These are phyloP conservation scores for Nitzschia sp. DNA, from an alignment of 108 stramenopile species.

Conservation along the genomic window DNA sequence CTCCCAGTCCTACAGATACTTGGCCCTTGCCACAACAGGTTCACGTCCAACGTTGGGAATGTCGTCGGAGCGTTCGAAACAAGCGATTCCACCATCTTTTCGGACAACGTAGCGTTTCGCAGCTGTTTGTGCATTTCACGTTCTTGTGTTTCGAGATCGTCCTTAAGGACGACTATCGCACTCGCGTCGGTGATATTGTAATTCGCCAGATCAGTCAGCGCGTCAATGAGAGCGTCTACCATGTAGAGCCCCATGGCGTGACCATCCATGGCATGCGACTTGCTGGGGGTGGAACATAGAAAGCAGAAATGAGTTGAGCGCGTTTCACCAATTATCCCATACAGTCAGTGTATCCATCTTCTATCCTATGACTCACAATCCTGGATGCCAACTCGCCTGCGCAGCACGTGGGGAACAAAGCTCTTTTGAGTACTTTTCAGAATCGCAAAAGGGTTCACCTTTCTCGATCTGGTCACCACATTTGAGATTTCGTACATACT, in stretches of 20 bases:
- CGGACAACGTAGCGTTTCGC: too few species aligned
- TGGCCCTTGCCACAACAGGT: constrained; percentile 21
- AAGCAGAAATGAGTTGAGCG: not conserved
- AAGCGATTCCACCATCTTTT: too few species aligned
- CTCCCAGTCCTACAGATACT: constrained; percentile 49
- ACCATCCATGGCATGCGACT: constrained; percentile 42
- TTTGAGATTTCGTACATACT: constrained; percentile 36
- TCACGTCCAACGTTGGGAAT: constrained; percentile 5
- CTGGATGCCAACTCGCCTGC: constrained; percentile 55
- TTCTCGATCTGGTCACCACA: constrained; percentile 42
- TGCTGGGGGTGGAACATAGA: constrained; percentile 13
- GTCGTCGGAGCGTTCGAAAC: too few species aligned
- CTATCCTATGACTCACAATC: constrained; percentile 57
- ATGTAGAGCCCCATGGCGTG: constrained; percentile 44
- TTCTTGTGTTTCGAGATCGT: too few species aligned
- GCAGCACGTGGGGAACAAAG: constrained; percentile 17
- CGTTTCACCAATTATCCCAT: not conserved
- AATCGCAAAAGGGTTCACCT: constrained; percentile 45
- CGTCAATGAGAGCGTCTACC: constrained; percentile 25
- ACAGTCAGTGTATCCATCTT: too few species aligned
- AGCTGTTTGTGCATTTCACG: too few species aligned
- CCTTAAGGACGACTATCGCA: not conserved
- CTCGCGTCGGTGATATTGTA: not conserved
- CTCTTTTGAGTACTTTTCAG: constrained; percentile 35
- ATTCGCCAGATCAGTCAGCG: constrained; percentile 18